Evolutionary conservation across 2,329 filamentous ascomycete genomes (phyloP).

Genomic region (Scopulariopsis brevicaulis): DNA sequence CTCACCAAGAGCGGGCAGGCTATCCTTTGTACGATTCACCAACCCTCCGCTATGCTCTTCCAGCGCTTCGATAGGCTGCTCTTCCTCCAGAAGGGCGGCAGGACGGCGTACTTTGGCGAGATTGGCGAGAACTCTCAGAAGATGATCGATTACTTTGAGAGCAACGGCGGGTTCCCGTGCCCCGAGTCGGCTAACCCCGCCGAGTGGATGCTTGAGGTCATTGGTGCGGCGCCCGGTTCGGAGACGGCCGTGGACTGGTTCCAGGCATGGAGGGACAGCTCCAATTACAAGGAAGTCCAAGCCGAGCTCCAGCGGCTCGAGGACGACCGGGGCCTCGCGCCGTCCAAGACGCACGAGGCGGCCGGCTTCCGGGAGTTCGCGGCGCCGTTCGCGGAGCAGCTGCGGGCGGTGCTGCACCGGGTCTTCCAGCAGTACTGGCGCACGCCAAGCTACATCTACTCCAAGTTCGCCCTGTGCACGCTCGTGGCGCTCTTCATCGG

Average conservation of each 20-base stretch:
- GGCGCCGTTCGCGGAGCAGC: slow-evolving; percentile 58
- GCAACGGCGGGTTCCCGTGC: slow-evolving; percentile 55
- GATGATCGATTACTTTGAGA: slow-evolving; percentile 66
- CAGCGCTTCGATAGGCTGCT: slow-evolving; percentile 78
- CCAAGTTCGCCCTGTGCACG: slow-evolving; percentile 59
- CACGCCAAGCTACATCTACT: slow-evolving; percentile 79
- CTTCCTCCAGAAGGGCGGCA: slow-evolving; percentile 65
- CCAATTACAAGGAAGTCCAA: slow-evolving; percentile 44
- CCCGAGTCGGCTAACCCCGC: slow-evolving; percentile 64
- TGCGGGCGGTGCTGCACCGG: slow-evolving; percentile 56
- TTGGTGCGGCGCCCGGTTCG: slow-evolving; percentile 53
- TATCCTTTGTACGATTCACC: slow-evolving; percentile 94
- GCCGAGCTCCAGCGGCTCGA: slow-evolving; percentile 46
- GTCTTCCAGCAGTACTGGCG: slow-evolving; percentile 92
- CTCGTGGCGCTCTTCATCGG: slow-evolving; percentile 65
- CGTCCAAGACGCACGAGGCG: slow-evolving; percentile 18
- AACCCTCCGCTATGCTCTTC: slow-evolving; percentile 92
- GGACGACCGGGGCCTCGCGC: slow-evolving; percentile 24
- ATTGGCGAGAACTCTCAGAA: slow-evolving; percentile 60
- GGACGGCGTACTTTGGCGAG: slow-evolving; percentile 72
- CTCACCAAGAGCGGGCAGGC: slow-evolving; percentile 82
- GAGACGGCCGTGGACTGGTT: slow-evolving; percentile 55
- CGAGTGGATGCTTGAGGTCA: slow-evolving; percentile 64
- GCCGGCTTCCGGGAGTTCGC: slow-evolving; percentile 65
- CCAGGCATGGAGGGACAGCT: slow-evolving; percentile 45